phyloP scores from a whole-genome alignment of 2,329 filamentous ascomycete genomes.

The Penicillium sp. region DNA sequence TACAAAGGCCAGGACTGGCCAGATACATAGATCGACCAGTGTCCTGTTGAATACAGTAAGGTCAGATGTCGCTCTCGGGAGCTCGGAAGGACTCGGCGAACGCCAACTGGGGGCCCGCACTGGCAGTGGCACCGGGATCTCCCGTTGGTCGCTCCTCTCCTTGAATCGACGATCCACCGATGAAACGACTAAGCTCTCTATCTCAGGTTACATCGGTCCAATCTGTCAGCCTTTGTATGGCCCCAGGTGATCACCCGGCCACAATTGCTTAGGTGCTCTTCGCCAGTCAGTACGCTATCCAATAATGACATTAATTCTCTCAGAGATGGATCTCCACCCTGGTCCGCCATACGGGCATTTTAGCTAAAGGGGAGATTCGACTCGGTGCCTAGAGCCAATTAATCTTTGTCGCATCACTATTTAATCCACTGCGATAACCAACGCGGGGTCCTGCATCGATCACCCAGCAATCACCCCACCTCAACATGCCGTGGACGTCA shows the following conservation, averaged over 20 bases:
- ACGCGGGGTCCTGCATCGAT: not conserved
- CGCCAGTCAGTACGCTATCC: not conserved
- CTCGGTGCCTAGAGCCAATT: not conserved
- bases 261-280: not conserved
- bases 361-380: too few species aligned
- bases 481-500: constrained; percentile 2
- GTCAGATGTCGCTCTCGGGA: not conserved
- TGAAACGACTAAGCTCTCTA: not conserved
- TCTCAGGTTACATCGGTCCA: not conserved
- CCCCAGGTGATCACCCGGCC: not conserved
- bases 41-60: not conserved
- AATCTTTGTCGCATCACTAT: not conserved
- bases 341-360: not conserved
- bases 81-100: too few species aligned
- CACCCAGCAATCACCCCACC: not conserved
- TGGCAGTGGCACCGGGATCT: not conserved
- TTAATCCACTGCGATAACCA: not conserved
- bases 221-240: not conserved
- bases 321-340: not conserved
- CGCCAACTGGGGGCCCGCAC: too few species aligned
- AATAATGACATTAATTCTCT: not conserved
- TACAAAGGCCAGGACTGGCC: not conserved
- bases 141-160: not conserved
- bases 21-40: not conserved
- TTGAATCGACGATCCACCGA: not conserved